Percentiles rank a stretch among this genome's conserved stretches.
Evolutionary conservation across 2,329 filamentous ascomycete species (phyloP).

Genomic region (Amauroascus niger): DNA sequence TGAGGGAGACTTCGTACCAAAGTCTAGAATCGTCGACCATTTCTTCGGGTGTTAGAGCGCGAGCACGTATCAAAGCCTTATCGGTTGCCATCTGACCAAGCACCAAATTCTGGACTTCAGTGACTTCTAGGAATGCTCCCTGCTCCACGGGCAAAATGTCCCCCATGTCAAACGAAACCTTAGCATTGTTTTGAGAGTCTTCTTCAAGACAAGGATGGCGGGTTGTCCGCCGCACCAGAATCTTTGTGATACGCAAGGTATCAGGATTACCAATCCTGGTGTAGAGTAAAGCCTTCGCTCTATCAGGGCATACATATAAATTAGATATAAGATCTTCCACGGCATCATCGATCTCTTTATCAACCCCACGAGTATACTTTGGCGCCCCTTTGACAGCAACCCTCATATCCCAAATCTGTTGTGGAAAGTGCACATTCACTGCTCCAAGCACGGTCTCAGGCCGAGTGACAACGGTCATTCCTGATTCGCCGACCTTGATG

Average conservation of each 20-base stretch:
- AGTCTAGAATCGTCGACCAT: constrained; percentile 28
- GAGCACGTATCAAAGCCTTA: constrained; percentile 23
- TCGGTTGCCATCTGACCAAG: constrained; percentile 21
- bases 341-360: constrained; percentile 23
- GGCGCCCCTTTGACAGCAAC: constrained; percentile 25
- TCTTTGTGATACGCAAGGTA: constrained; percentile 25
- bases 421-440: constrained; percentile 34
- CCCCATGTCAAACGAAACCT: constrained; percentile 11
- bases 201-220: constrained; percentile 22
- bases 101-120: constrained; percentile 32
- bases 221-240: constrained; percentile 29
- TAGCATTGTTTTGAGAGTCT: constrained; percentile 4
- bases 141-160: constrained; percentile 11
- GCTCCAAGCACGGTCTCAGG: constrained; percentile 25
- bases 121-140: constrained; percentile 29
- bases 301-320: constrained; percentile 28
- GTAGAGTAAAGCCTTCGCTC: constrained; percentile 23
- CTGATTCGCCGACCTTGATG: constrained; percentile 28
- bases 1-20: constrained; percentile 35
- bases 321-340: constrained; percentile 27
- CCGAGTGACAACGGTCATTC: constrained; percentile 23
- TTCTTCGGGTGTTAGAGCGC: constrained; percentile 20
- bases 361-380: constrained; percentile 20
- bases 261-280: constrained; percentile 21
- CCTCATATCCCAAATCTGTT: constrained; percentile 33